Conservation (phyloP, 371 early-diverging fungal species). For the Mortierella sp. region DNA sequence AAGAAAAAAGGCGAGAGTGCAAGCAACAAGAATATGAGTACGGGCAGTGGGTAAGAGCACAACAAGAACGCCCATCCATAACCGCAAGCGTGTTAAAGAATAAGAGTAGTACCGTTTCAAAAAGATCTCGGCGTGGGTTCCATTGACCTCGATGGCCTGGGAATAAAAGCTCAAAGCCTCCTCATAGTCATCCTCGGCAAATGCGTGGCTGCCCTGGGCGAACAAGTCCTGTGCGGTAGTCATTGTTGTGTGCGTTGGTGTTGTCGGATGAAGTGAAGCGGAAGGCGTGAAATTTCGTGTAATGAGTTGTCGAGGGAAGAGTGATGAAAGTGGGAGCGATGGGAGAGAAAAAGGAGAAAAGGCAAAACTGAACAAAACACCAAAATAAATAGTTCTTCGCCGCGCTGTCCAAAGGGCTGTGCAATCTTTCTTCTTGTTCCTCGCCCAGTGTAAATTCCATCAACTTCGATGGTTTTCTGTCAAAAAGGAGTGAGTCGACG, state of each 20-base stretch:
- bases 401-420: not conserved
- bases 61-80: not conserved
- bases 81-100: not conserved
- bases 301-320: not conserved
- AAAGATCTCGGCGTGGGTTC: conserved; percentile 65
- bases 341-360: not conserved
- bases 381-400: not conserved
- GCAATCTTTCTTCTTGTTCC: not conserved
- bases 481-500: not conserved
- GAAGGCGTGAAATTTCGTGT: not conserved
- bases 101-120: conserved; percentile 63
- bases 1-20: not conserved
- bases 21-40: not conserved
- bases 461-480: conserved; percentile 5
- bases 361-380: not conserved
- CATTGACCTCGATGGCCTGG: conserved; percentile 62
- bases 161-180: conserved; percentile 65
- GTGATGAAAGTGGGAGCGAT: not conserved
- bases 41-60: too few relatives aligned
- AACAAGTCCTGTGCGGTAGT: conserved; percentile 57
- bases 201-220: conserved; percentile 66
- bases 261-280: not conserved
- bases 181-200: conserved; percentile 69
- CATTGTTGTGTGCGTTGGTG: conserved; percentile 10
- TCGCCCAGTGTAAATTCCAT: not conserved